Base-by-base conservation (phyloP, 108 stramenopile genomes). In the Nitzschia sp. region DNA sequence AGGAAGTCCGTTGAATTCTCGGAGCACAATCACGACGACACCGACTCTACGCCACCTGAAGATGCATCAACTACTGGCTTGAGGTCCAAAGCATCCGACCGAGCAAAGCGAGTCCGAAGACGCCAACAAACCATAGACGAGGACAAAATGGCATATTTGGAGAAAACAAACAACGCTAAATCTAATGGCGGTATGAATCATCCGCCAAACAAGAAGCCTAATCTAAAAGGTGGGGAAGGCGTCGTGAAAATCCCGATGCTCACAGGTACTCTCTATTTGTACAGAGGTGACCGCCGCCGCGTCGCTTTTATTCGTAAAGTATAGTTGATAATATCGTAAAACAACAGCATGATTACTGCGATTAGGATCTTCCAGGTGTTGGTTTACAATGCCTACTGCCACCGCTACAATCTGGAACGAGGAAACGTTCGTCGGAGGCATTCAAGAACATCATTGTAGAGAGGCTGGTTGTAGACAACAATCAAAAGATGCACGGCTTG, bases 191-290 rank as follows among this genome's bases (percentile, higher is more conserved):
- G 25, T 20, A 20, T 11, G 21, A 26, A 10, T 12, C 26, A 12
- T 2, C 72, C 60, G 10, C 71, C 67, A 14, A 14, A 76, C 72
- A 77, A 81, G 52, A 82, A 71, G 60, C 50, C 62, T 12, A 81
- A 83, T 37, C 63, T 24, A 7, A 61, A 57, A 20, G 67, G 55
- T 29, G 62, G 67, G 14, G 77, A 76, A 25, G 81, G 79, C 51
- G 80, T 80, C 15, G 77, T 83, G 40, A 86, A 82, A 50, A 75
- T 84, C 25, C 57, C 63, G 14, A 72, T 84, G 75, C 57, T 73
- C 39, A 86, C 86, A 19, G 83, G 86, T 41, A 81, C 82, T 14
- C 82, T 86, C 42, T 83, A 79, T 63, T 61, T 86, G 46, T 83
- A 76, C 63, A 61, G 72, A 14, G 85, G 85, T 20, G 59, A 60